Evolutionary conservation across 225 moss, liverwort and hornwort species (phyloP).

Genomic region (Marchantia polymorpha): DNA sequence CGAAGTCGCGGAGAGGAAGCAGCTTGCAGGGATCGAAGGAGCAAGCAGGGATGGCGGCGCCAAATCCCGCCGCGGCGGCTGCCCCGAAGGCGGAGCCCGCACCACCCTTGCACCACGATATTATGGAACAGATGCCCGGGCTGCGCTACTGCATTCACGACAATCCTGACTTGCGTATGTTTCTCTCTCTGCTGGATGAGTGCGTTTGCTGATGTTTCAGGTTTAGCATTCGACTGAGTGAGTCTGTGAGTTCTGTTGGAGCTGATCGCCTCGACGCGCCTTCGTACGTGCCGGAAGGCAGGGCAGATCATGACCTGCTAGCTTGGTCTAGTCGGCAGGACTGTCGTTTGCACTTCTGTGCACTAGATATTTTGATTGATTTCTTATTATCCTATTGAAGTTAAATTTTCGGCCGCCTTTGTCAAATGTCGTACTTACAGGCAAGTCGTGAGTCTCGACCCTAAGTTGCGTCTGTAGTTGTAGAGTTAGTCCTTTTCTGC

Average conservation of each 20-base stretch:
- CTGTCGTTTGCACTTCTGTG: not conserved
- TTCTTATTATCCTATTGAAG: too few relatives aligned
- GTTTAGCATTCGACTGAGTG: not conserved
- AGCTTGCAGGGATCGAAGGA: not conserved
- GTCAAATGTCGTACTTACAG: not conserved
- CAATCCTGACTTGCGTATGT: constrained; percentile 37
- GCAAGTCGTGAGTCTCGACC: not conserved
- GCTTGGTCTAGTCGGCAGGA: not conserved
- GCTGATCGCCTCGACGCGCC: not conserved
- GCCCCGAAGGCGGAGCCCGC: constrained; percentile 21
- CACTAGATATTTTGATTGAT: too few relatives aligned
- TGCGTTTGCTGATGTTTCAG: not conserved
- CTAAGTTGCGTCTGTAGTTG: not conserved
- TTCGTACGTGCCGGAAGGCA: not conserved
- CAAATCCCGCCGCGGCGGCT: constrained; percentile 21
- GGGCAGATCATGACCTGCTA: not conserved
- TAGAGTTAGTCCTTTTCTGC: not conserved
- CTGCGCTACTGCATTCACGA: constrained; percentile 51
- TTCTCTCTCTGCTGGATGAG: not conserved
- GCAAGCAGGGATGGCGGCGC: constrained; percentile 5
- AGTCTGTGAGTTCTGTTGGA: not conserved
- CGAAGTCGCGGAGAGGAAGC: not conserved
- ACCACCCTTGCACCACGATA: constrained; percentile 32
- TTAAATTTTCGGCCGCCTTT: not conserved
- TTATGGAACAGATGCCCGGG: constrained; percentile 46